A percentile compares a stretch with the other conserved stretches of the same genome.
Conservation (phyloP, 495 filamentous ascomycete species). For the Entonaema liquescens region DNA sequence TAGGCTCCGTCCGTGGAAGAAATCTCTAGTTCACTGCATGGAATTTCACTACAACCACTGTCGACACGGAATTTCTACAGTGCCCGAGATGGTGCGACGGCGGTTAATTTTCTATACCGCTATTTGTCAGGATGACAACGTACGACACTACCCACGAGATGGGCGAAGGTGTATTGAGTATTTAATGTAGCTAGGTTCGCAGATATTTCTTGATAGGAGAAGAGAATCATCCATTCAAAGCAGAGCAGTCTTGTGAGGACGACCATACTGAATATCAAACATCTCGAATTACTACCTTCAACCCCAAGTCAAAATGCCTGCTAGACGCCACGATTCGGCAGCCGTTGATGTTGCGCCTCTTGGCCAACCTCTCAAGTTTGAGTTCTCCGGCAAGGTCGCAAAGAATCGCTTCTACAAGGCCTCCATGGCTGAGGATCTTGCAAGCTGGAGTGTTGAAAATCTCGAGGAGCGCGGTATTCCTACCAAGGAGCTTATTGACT, state of each 20-base stretch:
- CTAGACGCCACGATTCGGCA: conserved; percentile 25
- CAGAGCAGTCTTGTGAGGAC: background rate
- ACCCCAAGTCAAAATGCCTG: conserved; percentile 25
- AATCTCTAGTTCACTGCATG: background rate
- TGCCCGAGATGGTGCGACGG: background rate
- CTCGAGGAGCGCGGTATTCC: conserved; percentile 65
- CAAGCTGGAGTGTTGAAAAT: conserved; percentile 62
- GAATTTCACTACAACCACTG: too few species aligned
- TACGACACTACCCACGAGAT: background rate
- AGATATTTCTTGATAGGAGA: background rate
- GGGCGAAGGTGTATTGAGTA: background rate
- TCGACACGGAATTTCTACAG: background rate
- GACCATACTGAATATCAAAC: background rate
- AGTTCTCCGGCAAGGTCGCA: conserved; percentile 62
- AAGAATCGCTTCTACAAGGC: conserved; percentile 67
- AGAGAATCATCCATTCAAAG: background rate
- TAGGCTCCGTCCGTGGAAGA: background rate
- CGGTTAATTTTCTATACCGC: background rate
- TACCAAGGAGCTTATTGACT: conserved; percentile 63
- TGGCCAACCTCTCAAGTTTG: conserved; percentile 63
- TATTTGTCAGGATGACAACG: background rate
- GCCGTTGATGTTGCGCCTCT: conserved; percentile 42
- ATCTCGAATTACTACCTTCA: background rate
- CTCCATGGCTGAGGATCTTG: conserved; percentile 68
- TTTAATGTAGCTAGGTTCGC: conserved; percentile 7